Evolutionary conservation across 2,329 filamentous ascomycete species (phyloP).

Genomic region (Davidsoniella neocaledoniae): DNA sequence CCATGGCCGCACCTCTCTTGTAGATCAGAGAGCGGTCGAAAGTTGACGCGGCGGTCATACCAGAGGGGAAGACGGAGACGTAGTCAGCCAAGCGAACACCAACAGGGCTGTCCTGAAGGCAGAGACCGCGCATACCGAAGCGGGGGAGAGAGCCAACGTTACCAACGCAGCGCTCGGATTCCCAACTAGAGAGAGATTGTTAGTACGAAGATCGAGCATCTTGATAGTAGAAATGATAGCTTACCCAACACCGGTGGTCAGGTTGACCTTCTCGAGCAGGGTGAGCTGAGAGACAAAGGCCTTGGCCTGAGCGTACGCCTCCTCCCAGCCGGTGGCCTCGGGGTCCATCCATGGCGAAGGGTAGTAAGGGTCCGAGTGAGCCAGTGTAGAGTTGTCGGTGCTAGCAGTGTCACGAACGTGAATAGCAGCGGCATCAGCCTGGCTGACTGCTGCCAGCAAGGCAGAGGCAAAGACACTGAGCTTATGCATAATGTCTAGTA

Average conservation of each 20-base stretch:
- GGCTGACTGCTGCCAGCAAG: conserved; percentile 8
- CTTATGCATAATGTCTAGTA: conserved; percentile 6
- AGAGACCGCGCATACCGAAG: conserved; percentile 55
- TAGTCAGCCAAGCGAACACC: conserved; percentile 66
- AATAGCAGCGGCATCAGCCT: conserved; percentile 3
- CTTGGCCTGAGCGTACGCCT: conserved; percentile 59
- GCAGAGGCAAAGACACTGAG: conserved; percentile 11
- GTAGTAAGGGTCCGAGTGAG: conserved; percentile 46
- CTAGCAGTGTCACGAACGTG: neutral
- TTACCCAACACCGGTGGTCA: conserved; percentile 79
- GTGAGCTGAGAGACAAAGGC: conserved; percentile 72
- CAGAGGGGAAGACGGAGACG: conserved; percentile 64
- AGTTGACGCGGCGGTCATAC: conserved; percentile 65
- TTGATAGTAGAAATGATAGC: conserved; percentile 17
- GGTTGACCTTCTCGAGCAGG: conserved; percentile 76
- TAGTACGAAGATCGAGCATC: neutral
- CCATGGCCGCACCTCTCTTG: conserved; percentile 30
- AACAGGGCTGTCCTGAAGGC: conserved; percentile 71
- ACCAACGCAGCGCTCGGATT: conserved; percentile 58
- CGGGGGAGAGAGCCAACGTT: conserved; percentile 55
- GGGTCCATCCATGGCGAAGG: conserved; percentile 79
- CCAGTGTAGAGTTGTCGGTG: conserved; percentile 15
- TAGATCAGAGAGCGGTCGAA: conserved; percentile 58
- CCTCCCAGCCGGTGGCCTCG: conserved; percentile 52
- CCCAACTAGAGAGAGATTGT: conserved; percentile 19